Evolutionary conservation across 2,329 filamentous ascomycete genomes (phyloP).

Genomic region (Penicillium sp.): DNA sequence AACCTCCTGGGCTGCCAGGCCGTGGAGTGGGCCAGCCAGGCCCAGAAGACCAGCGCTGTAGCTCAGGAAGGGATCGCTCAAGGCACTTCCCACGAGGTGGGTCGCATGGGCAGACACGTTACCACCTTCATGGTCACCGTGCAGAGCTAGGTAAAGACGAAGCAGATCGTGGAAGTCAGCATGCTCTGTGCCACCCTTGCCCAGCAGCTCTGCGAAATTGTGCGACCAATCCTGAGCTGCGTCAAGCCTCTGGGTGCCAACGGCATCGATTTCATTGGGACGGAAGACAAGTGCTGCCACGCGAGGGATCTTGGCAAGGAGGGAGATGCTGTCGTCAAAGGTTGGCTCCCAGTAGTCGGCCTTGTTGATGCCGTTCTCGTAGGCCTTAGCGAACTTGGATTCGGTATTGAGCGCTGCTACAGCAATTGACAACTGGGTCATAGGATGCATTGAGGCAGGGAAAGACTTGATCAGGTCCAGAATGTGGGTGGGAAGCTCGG

Average conservation of each 20-base stretch:
- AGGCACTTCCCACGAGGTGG: constrained; percentile 88
- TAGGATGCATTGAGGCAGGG: constrained; percentile 86
- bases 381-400: constrained; percentile 88
- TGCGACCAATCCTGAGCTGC: constrained; percentile 92
- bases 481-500: constrained; percentile 76
- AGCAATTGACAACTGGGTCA: constrained; percentile 96
- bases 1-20: constrained; percentile 93
- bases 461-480: constrained; percentile 85
- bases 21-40: constrained; percentile 88
- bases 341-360: constrained; percentile 98
- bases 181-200: constrained; percentile 82
- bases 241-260: constrained; percentile 72
- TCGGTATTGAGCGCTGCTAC: constrained; percentile 95
- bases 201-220: constrained; percentile 96
- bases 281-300: constrained; percentile 98
- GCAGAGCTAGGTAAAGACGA: constrained; percentile 88
- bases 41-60: constrained; percentile 95
- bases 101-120: constrained; percentile 96
- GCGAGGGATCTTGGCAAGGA: constrained; percentile 93
- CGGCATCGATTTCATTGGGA: constrained; percentile 71
- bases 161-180: constrained; percentile 77
- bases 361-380: constrained; percentile 87
- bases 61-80: constrained; percentile 91
- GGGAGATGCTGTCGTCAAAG: constrained; percentile 89
- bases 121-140: constrained; percentile 96